Base-by-base conservation (phyloP, 1,139 yeast genomes). In the Candida sp. region DNA sequence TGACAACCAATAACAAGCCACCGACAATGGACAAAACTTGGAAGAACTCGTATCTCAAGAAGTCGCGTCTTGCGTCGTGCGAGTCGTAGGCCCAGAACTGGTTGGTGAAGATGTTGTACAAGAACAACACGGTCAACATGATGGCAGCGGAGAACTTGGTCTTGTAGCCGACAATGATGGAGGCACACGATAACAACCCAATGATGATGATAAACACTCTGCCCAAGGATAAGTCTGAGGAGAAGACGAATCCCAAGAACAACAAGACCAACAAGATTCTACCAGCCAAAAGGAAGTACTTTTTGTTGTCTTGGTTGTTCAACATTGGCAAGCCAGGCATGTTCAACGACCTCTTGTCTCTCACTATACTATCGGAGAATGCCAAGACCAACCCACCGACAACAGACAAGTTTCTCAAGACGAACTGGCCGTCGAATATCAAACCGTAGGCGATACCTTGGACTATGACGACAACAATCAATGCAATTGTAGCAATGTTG, bases 1-100 rank as follows among this genome's bases (percentile, higher is more conserved):
- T 91, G 58, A 91, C 97, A 58, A 96, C 90, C 62, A 94, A 77
- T 57, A 94, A 75, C 59, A 94, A 82, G 2, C 98, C 99, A 49
- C 99, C 99, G 52, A 94, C 94, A 68, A 94, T 94, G 54, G 96
- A 88, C 65, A 94, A 80, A 42, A 97, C 91, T 74, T 94, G 99
- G 81, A 90, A 94, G 69, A 90, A 91, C 69, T 92, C 98, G 69
- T 93, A 94, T 68, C 91, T 90, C 68, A 92, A 77, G 70, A 87
- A 90, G 72, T 94, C 99, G 65, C 98, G 85, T 70, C 88, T 84
- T 32, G 96, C 85, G 63, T 88, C 91, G 55, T 80, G 81, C 48
- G 84, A 69, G 45, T 82, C 80, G 66, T 84, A 86, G 51, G 83
- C 76, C 99, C 99, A 94, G 78, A 92, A 94, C 63, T 92, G 93